Conservation (phyloP, 805 yeast species). For the Schwanniomyces vanrijiae region DNA sequence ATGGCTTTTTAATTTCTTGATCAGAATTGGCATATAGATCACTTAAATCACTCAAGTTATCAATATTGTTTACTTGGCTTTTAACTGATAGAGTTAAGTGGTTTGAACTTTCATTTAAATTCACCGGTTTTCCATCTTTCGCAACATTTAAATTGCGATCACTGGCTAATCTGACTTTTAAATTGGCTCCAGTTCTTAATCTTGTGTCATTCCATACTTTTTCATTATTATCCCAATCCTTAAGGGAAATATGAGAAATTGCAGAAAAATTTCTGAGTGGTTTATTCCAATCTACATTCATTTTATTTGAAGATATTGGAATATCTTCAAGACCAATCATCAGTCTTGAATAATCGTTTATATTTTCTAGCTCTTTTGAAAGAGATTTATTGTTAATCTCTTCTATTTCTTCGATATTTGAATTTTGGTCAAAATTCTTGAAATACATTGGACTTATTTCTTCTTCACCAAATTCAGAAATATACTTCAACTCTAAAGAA, state of each 20-base stretch:
- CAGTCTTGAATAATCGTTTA: conserved; percentile 15
- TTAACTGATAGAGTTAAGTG: conserved; percentile 11
- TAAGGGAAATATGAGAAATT: conserved; percentile 22
- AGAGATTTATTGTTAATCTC: not conserved
- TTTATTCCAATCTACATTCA: conserved; percentile 5
- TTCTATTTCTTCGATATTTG: not conserved
- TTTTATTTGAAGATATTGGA: conserved; percentile 14
- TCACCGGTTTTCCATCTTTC: conserved; percentile 5
- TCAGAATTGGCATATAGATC: conserved; percentile 2
- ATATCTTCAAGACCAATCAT: conserved; percentile 28
- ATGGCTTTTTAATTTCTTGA: conserved; percentile 1
- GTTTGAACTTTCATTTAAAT: not conserved
- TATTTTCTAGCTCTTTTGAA: not conserved
- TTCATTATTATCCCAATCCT: conserved; percentile 32
- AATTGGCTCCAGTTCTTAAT: conserved; percentile 21
- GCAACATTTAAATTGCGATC: conserved; percentile 12
- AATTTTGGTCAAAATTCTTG: conserved; percentile 24
- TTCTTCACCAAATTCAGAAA: conserved; percentile 23
- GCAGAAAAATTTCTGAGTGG: not conserved
- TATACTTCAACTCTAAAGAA: conserved; percentile 16
- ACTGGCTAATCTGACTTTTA: conserved; percentile 16
- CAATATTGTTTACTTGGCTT: conserved; percentile 21
- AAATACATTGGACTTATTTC: conserved; percentile 16
- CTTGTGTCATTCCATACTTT: conserved; percentile 23
- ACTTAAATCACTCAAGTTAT: conserved; percentile 25